phyloP scores from a whole-genome alignment of 2,329 filamentous ascomycete genomes.

The Thielaviopsis cerberus region DNA sequence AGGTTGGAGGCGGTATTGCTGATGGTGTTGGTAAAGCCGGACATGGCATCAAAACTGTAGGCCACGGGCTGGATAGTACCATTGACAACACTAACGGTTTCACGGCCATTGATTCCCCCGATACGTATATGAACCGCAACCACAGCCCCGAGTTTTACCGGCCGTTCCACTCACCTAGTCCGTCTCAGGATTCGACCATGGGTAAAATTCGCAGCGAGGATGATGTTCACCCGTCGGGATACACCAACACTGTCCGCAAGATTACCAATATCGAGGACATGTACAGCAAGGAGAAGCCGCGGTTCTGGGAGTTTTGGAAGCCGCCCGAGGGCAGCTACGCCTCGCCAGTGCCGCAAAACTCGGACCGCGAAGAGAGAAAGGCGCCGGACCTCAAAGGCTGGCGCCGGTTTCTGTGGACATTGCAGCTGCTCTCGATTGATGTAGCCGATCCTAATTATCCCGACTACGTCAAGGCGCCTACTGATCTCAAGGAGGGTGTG shows the following conservation, averaged over 20 bases:
- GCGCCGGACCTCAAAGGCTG: conserved; percentile 27
- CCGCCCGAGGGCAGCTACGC: conserved; percentile 41
- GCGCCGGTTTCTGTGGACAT: conserved; percentile 17
- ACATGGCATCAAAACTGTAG: conserved; percentile 28
- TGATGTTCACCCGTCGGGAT: neutral
- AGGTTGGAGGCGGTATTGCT: conserved; percentile 18
- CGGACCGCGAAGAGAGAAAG: conserved; percentile 21
- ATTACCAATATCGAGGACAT: conserved; percentile 30
- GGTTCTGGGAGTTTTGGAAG: conserved; percentile 49
- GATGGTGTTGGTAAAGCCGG: conserved; percentile 25
- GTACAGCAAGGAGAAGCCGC: conserved; percentile 25
- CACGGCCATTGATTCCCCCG: conserved; percentile 16
- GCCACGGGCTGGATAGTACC: conserved; percentile 31
- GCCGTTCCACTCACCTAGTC: conserved; percentile 6
- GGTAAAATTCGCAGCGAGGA: conserved; percentile 4
- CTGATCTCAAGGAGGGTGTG: conserved; percentile 41
- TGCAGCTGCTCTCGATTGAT: conserved; percentile 15
- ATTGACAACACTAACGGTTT: conserved; percentile 40
- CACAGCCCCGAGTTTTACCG: conserved; percentile 14
- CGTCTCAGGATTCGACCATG: conserved; percentile 2
- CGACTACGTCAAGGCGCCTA: conserved; percentile 37
- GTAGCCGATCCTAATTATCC: conserved; percentile 38
- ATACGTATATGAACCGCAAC: neutral
- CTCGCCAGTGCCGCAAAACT: conserved; percentile 41
- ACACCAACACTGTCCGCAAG: conserved; percentile 35